These are phyloP conservation scores for Penicillium crystallinum DNA, from an alignment of 495 filamentous ascomycete genomes.

Conservation along the genomic window DNA sequence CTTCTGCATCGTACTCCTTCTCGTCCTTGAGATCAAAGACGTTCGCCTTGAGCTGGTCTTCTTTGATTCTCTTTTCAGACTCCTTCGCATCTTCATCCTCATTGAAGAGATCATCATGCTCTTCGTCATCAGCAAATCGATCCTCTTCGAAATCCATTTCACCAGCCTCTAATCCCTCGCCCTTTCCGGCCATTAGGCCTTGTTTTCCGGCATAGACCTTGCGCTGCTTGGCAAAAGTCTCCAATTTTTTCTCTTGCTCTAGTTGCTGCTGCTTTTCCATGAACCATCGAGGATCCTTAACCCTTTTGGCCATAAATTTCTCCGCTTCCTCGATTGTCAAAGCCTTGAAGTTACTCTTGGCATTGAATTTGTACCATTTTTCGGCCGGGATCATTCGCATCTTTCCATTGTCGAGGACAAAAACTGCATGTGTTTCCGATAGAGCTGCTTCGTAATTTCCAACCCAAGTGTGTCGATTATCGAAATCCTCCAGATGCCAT, in stretches of 20 bases:
- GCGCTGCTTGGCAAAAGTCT: constrained; percentile 43
- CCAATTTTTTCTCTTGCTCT: constrained; percentile 44
- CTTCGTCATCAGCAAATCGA: constrained; percentile 83
- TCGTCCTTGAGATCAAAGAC: constrained; percentile 81
- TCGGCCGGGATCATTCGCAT: constrained; percentile 89
- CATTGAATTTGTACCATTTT: constrained; percentile 89
- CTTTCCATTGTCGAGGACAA: constrained; percentile 57
- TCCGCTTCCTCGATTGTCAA: constrained; percentile 83
- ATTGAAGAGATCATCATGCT: constrained; percentile 70
- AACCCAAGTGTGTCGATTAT: constrained; percentile 88
- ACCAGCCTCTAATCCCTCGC: constrained; percentile 51
- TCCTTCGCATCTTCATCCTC: constrained; percentile 86
- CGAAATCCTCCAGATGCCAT: constrained; percentile 95
- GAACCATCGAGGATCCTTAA: constrained; percentile 70
- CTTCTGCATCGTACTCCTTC: constrained; percentile 77
- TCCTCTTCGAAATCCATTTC: constrained; percentile 63
- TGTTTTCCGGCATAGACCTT: constrained; percentile 44
- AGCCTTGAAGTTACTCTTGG: constrained; percentile 76
- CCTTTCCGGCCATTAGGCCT: constrained; percentile 21
- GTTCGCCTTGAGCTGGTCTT: constrained; percentile 82
- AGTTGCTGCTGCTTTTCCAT: constrained; percentile 57
- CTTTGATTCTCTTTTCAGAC: constrained; percentile 77
- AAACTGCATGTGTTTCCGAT: constrained; percentile 69
- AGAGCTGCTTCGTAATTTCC: constrained; percentile 83
- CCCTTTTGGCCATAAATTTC: constrained; percentile 67